These are phyloP conservation scores for Geranium brycei DNA, from an alignment of 345 rosid species.

Conservation along the genomic window DNA sequence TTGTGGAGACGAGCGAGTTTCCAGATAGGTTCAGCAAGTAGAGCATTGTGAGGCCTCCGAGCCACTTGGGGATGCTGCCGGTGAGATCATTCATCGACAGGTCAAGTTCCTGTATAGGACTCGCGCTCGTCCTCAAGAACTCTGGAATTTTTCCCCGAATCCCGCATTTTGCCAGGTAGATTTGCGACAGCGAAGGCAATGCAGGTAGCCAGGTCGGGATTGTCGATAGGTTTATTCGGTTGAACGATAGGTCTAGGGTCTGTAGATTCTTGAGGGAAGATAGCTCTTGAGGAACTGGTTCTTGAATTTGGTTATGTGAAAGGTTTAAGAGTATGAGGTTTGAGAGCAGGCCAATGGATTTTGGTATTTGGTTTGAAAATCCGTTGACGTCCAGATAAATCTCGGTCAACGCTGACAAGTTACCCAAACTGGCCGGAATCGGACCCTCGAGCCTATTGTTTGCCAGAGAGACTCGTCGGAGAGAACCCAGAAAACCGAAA, in stretches of 20 bases:
- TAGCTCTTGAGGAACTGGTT: constrained; percentile 29
- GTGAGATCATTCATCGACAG: constrained; percentile 28
- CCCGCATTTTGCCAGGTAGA: constrained; percentile 37
- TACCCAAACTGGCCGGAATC: constrained; percentile 33
- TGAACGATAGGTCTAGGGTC: constrained; percentile 36
- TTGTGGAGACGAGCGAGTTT: constrained; percentile 24
- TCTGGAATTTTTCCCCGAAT: constrained; percentile 33
- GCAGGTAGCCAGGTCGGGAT: constrained; percentile 27
- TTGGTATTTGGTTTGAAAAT: constrained; percentile 27
- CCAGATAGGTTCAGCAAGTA: constrained; percentile 36
- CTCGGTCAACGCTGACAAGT: constrained; percentile 34
- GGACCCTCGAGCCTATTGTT: constrained; percentile 33
- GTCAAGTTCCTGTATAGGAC: constrained; percentile 42
- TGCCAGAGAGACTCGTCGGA: constrained; percentile 35
- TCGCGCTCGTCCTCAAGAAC: constrained; percentile 23
- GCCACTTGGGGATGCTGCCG: constrained; percentile 34
- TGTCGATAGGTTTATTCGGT: constrained; percentile 27
- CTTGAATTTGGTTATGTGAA: constrained; percentile 31
- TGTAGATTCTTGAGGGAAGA: constrained; percentile 39
- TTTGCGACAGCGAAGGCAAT: constrained; percentile 34
- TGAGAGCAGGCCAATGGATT: constrained; percentile 28
- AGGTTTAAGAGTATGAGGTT: constrained; percentile 22
- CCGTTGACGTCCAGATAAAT: constrained; percentile 29
- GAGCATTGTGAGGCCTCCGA: constrained; percentile 35
- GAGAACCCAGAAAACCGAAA: constrained; percentile 27